phyloP scores from a whole-genome alignment of 805 yeast species.

The Wickerhamiella alocasiicola region DNA sequence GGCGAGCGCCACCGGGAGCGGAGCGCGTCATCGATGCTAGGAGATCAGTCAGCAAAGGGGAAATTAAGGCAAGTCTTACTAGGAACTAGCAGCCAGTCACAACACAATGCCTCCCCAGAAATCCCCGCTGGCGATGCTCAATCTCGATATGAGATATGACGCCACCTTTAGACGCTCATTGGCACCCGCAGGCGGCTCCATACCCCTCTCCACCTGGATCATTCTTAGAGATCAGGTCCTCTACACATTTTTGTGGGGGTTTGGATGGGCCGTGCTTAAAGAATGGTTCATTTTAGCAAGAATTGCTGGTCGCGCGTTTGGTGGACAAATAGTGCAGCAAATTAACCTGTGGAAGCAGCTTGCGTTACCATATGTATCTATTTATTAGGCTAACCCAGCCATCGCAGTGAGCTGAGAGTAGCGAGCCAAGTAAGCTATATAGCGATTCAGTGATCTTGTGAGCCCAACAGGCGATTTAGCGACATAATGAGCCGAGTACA shows the following conservation, averaged over 20 bases:
- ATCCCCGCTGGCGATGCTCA: background rate
- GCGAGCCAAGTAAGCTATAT: too few relatives aligned
- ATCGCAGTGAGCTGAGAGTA: too few relatives aligned
- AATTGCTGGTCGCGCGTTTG: slow-evolving; percentile 12
- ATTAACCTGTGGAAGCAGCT: background rate
- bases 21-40: too few relatives aligned
- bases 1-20: too few relatives aligned
- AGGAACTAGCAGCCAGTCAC: too few relatives aligned
- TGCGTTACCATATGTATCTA: background rate
- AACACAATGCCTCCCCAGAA: too few relatives aligned
- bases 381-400: background rate
- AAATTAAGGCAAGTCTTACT: background rate
- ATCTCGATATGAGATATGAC: slow-evolving; percentile 8
- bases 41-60: background rate
- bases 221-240: slow-evolving; percentile 27
- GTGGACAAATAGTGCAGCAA: slow-evolving; percentile 13
- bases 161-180: slow-evolving; percentile 13
- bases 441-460: too few relatives aligned
- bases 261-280: slow-evolving; percentile 25
- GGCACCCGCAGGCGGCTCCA: slow-evolving; percentile 25
- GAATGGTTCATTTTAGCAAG: slow-evolving; percentile 18
- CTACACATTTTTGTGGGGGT: slow-evolving; percentile 28
- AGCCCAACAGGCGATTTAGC: too few relatives aligned
- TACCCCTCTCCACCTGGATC: slow-evolving; percentile 19
- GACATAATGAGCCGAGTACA: too few relatives aligned